Conservation (phyloP, 2,329 filamentous ascomycete species). For the Parastagonospora nodorum region DNA sequence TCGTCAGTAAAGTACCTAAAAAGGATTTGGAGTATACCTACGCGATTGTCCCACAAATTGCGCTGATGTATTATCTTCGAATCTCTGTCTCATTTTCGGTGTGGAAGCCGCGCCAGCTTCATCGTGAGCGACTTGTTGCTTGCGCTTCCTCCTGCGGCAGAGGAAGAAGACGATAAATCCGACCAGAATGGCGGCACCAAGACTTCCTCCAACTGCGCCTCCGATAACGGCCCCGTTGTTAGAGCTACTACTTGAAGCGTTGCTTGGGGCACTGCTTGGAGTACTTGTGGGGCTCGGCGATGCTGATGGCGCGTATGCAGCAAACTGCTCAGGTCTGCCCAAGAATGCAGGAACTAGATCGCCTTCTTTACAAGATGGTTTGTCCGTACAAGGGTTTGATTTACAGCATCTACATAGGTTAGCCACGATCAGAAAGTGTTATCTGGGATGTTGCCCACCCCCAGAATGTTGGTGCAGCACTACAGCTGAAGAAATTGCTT, state of each 20-base stretch:
- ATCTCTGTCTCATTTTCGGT: conserved; percentile 21
- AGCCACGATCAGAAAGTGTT: conserved; percentile 9
- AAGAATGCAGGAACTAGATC: conserved; percentile 36
- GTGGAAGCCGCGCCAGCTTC: conserved; percentile 12
- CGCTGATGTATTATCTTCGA: conserved; percentile 7
- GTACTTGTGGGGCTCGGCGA: conserved; percentile 1
- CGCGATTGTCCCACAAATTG: conserved; percentile 27
- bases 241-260: conserved; percentile 9
- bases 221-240: conserved; percentile 33
- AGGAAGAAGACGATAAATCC: conserved; percentile 30
- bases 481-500: conserved; percentile 46
- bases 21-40: conserved; percentile 8
- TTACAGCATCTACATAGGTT: conserved; percentile 46
- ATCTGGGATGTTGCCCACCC: conserved; percentile 8
- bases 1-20: conserved; percentile 5
- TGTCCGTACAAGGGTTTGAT: conserved; percentile 39
- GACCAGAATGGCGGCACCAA: conserved; percentile 29
- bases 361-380: conserved; percentile 29
- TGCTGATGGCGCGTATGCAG: conserved; percentile 14
- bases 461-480: conserved; percentile 13
- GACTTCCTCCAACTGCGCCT: conserved; percentile 33
- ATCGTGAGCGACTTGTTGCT: conserved; percentile 4
- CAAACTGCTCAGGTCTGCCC: conserved; percentile 23
- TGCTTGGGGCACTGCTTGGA: conserved; percentile 11
- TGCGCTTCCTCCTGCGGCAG: conserved; percentile 22